Evolutionary conservation across 768 basidiomycete species (phyloP).

Genomic region (Lactarius akahatsu): DNA sequence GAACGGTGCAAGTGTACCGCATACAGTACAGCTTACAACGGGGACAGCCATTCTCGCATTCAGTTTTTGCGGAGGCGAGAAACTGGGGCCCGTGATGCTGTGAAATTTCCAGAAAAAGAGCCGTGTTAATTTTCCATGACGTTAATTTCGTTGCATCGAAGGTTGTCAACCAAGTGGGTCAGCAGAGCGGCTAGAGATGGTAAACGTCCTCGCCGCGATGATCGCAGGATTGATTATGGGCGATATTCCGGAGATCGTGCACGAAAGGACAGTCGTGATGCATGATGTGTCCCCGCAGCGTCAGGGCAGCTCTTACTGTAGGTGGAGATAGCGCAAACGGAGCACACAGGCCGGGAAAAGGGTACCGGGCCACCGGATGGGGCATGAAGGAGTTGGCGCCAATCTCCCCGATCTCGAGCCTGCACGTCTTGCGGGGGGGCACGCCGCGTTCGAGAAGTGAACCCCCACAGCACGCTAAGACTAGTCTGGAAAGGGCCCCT

Average conservation of each 20-base stretch:
- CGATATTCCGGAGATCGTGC: background rate
- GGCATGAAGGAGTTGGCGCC: background rate
- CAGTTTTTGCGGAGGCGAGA: background rate
- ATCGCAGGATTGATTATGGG: background rate
- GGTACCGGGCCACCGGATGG: background rate
- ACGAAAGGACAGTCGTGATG: background rate
- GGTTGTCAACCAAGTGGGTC: background rate
- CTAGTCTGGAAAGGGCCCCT: background rate
- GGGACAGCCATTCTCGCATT: background rate
- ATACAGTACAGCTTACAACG: background rate
- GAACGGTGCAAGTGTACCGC: background rate
- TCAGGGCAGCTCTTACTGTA: background rate
- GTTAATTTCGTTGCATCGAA: slow-evolving; percentile 3
- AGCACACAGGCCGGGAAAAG: background rate
- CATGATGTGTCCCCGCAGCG: background rate
- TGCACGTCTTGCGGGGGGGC: background rate
- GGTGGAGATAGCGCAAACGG: background rate
- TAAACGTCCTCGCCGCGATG: background rate
- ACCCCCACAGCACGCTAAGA: background rate
- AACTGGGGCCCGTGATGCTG: background rate
- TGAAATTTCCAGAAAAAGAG: background rate
- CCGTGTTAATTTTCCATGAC: background rate
- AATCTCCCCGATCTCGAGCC: background rate
- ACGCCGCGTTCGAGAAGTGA: background rate
- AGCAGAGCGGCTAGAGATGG: background rate